Base-by-base conservation (phyloP, 2,329 filamentous ascomycete species). In the Paradendryphiella salina region DNA sequence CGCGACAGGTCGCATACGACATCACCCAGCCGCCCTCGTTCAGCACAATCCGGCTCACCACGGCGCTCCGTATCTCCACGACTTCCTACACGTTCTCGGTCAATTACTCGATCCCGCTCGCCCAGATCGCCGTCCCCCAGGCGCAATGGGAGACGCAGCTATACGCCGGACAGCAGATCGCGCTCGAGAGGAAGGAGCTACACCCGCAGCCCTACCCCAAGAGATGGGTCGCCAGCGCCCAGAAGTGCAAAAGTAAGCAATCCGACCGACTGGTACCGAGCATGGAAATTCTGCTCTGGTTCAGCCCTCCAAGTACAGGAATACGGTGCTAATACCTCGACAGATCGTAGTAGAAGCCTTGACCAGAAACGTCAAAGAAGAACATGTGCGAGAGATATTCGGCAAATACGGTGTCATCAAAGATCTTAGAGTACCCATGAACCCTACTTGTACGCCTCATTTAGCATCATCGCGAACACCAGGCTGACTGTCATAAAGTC, bases 331-430 rank as follows among this genome's bases (percentile, higher is more conserved):
- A 46, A 59, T 36, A 8, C 10, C 23, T 14, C 20, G 31, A 26
- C 54, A 96, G 89, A 92, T 99, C 70, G 90, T 99, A 14, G 88
- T 99, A 38, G 94, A 99, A 74, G 92, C 95, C 57, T 80, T 99
- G 67, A 96, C 93, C 3, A 96, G 95, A 73, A 97, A 96, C 67
- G 87, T 99, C 63, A 95, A 89, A 51, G 89, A 93, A 71, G 83
- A 83, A 14, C 94, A 99, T 66, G 78, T 99, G 5, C 83, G 85
- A 60, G 94, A 99, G 71, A 96, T 99, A 53, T 99, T 99, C 70
- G 88, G 89, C 40, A 82, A 84, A 31, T 99, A 94, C 70, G 94
- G 94, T 42, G 81, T 82, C 15, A 95, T 99, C 62, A 83, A 87
- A 63, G 90, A 94, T 61, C 79, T 99, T 17, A 90, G 96, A 66